Evolutionary conservation across 2,329 filamentous ascomycete genomes (phyloP).

Genomic region (Dothistroma pini): DNA sequence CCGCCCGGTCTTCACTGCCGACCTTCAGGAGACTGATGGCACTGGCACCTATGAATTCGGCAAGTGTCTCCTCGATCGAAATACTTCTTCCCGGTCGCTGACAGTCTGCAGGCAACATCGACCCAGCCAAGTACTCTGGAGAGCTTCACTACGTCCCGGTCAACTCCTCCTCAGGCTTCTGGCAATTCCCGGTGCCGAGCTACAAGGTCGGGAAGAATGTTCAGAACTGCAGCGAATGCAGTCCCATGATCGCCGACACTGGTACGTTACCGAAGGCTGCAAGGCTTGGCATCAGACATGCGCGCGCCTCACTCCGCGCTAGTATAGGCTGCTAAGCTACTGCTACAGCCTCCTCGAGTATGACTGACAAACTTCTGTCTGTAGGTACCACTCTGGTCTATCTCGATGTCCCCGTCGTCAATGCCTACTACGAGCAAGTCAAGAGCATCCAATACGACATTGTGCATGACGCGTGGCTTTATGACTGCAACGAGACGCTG

Average conservation of each 20-base stretch:
- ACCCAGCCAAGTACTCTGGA: conserved; percentile 60
- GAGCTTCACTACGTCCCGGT: conserved; percentile 60
- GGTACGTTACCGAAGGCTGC: conserved; percentile 26
- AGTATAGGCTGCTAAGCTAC: too few relatives aligned
- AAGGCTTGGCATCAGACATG: too few relatives aligned
- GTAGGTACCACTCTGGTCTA: conserved; percentile 59
- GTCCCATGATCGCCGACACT: conserved; percentile 47
- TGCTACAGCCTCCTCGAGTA: too few relatives aligned
- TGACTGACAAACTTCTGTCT: too few relatives aligned
- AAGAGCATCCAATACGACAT: conserved; percentile 37
- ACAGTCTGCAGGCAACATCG: conserved; percentile 47
- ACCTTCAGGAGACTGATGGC: conserved; percentile 55
- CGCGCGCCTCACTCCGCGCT: too few relatives aligned
- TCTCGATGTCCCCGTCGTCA: conserved; percentile 48
- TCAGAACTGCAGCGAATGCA: conserved; percentile 42
- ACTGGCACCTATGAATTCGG: conserved; percentile 71
- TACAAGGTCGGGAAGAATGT: conserved; percentile 56
- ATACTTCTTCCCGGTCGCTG: neutral
- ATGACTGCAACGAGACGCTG: conserved; percentile 41
- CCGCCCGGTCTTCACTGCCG: conserved; percentile 66
- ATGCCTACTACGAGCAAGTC: conserved; percentile 44
- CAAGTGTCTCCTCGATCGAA: neutral
- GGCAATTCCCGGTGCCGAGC: conserved; percentile 49
- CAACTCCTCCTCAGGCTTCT: conserved; percentile 62
- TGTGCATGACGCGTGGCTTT: conserved; percentile 43